phyloP scores from a whole-genome alignment of 2,329 filamentous ascomycete genomes.

The Byssothecium circinans region DNA sequence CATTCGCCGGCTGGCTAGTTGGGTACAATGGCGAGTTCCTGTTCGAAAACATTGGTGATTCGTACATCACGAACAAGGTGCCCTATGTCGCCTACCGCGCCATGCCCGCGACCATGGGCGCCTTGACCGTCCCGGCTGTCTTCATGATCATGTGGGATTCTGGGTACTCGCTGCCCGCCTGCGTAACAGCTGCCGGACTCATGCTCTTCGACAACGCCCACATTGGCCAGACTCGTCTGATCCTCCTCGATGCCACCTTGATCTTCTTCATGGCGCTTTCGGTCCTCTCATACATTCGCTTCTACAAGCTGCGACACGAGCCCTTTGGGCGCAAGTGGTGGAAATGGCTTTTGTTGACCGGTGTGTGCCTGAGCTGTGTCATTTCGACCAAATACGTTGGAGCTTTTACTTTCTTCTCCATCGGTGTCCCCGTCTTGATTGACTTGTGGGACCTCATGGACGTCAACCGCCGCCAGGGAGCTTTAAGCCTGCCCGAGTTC shows the following conservation, averaged over 20 bases:
- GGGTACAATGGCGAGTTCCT: slow-evolving; percentile 97
- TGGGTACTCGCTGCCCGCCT: slow-evolving; percentile 92
- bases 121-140: slow-evolving; percentile 88
- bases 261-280: slow-evolving; percentile 96
- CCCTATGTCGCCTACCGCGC: slow-evolving; percentile 96
- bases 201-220: slow-evolving; percentile 97
- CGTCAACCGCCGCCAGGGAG: slow-evolving; percentile 78
- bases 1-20: slow-evolving; percentile 94
- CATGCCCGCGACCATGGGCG: slow-evolving; percentile 87
- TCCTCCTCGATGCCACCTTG: slow-evolving; percentile 90
- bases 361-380: slow-evolving; percentile 91
- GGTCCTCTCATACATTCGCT: slow-evolving; percentile 90
- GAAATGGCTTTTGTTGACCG: slow-evolving; percentile 97
- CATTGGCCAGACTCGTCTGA: slow-evolving; percentile 92
- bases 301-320: slow-evolving; percentile 91
- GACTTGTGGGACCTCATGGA: slow-evolving; percentile 95
- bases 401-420: slow-evolving; percentile 93
- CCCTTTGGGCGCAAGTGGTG: slow-evolving; percentile 97
- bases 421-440: slow-evolving; percentile 89
- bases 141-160: slow-evolving; percentile 99
- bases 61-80: slow-evolving; percentile 94
- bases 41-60: slow-evolving; percentile 99
- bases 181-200: slow-evolving; percentile 79
- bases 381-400: slow-evolving; percentile 99
- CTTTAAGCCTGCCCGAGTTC: slow-evolving; percentile 78